Evolutionary conservation across 768 basidiomycete species (phyloP).

Genomic region (Clitopilus hobsonii): DNA sequence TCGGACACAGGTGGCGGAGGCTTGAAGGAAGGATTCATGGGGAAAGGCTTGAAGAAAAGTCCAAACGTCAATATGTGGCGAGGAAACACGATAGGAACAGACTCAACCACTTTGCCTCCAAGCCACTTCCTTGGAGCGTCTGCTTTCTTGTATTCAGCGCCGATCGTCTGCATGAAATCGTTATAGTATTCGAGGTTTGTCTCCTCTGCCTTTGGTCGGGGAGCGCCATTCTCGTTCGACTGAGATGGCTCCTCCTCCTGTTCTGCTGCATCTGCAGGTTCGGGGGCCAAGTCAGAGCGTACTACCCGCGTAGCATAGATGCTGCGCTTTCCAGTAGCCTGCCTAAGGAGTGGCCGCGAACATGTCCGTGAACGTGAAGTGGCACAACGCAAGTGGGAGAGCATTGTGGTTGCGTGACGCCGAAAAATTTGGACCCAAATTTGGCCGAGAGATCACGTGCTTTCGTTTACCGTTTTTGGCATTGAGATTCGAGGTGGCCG

Average conservation of each 20-base stretch:
- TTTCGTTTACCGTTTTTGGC: neutral
- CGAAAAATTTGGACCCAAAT: slow-evolving; percentile 25
- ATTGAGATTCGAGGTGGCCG: too few species aligned
- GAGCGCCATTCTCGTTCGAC: slow-evolving; percentile 1
- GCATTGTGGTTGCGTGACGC: slow-evolving; percentile 28
- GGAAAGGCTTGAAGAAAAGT: slow-evolving; percentile 63
- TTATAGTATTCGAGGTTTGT: slow-evolving; percentile 25
- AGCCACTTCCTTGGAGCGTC: slow-evolving; percentile 58
- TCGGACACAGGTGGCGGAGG: slow-evolving; percentile 78
- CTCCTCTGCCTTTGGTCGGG: slow-evolving; percentile 1
- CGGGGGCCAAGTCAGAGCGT: slow-evolving; percentile 17
- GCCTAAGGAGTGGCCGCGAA: slow-evolving; percentile 16
- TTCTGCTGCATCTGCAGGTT: slow-evolving; percentile 3
- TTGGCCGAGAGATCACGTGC: slow-evolving; percentile 25
- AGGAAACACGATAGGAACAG: slow-evolving; percentile 16
- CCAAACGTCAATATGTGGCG: slow-evolving; percentile 4
- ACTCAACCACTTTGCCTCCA: slow-evolving; percentile 50
- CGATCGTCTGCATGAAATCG: slow-evolving; percentile 39
- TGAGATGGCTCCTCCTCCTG: neutral
- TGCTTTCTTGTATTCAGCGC: slow-evolving; percentile 36
- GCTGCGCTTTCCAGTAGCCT: slow-evolving; percentile 15
- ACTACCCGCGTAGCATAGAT: slow-evolving; percentile 19
- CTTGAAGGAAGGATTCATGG: slow-evolving; percentile 78
- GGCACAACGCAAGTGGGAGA: slow-evolving; percentile 27
- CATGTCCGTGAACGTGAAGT: slow-evolving; percentile 23